phyloP scores from a whole-genome alignment of 805 yeast genomes.

The Wickerhamiella australiensis region DNA sequence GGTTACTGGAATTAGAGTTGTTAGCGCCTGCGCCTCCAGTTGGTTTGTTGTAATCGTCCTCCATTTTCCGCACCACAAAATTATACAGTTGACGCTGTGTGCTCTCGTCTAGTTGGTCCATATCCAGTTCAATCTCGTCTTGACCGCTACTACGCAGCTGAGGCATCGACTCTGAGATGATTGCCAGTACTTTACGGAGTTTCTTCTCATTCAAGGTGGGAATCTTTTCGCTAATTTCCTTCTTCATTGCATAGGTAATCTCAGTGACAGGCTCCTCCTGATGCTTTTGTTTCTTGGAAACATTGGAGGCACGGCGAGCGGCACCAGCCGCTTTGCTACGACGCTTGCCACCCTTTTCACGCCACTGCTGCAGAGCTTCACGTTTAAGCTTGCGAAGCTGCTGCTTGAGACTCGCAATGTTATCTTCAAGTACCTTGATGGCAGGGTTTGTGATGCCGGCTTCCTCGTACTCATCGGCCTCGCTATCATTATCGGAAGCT shows the following conservation, averaged over 20 bases:
- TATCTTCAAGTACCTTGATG: conserved; percentile 77
- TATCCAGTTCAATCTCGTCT: conserved; percentile 92
- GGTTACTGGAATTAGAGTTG: conserved; percentile 1
- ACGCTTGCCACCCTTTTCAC: conserved; percentile 15
- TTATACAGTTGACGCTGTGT: conserved; percentile 76
- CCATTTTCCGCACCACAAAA: conserved; percentile 43
- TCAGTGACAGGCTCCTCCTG: conserved; percentile 17
- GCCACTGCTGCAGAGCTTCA: conserved; percentile 22
- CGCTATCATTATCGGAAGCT: conserved; percentile 28
- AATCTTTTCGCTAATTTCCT: conserved; percentile 78
- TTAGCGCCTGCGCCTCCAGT: conserved; percentile 4
- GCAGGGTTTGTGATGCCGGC: conserved; percentile 72
- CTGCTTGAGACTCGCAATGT: conserved; percentile 69
- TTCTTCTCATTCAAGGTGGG: conserved; percentile 61
- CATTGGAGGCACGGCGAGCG: conserved; percentile 16
- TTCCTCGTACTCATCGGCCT: conserved; percentile 36
- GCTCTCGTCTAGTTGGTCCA: conserved; percentile 78
- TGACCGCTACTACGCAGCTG: conserved; percentile 46
- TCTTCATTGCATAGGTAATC: conserved; percentile 93
- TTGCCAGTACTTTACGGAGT: conserved; percentile 68
- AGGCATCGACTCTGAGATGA: conserved; percentile 67
- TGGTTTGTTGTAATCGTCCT: conserved; percentile 8
- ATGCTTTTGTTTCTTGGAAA: conserved; percentile 24
- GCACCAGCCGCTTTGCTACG: conserved; percentile 4
- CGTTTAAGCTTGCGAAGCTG: conserved; percentile 69